Percentiles rank a stretch among this genome's conserved stretches.
phyloP scores from a whole-genome alignment of 176 grass and related monocot species.

The Avena atlantica region DNA sequence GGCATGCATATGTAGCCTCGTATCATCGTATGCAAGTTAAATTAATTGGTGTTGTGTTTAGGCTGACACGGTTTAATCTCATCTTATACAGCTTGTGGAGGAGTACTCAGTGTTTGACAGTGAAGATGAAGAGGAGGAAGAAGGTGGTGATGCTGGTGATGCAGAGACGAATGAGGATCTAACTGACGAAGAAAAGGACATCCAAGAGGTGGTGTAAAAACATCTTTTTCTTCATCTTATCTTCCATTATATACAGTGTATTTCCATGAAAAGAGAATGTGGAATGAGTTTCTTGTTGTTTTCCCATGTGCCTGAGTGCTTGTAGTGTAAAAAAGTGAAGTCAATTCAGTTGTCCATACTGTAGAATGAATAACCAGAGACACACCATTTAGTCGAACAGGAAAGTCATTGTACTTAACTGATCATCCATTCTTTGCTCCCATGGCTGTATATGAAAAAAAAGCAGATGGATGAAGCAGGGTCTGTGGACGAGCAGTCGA shows the following conservation, averaged over 20 bases:
- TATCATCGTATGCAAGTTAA: not conserved
- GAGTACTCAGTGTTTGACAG: slow-evolving; percentile 66
- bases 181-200: slow-evolving; percentile 42
- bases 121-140: slow-evolving; percentile 86
- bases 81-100: slow-evolving; percentile 57
- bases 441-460: not conserved
- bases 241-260: not conserved
- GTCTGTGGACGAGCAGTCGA: slow-evolving; percentile 1
- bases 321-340: not conserved
- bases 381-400: not conserved
- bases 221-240: not conserved
- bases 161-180: slow-evolving; percentile 67
- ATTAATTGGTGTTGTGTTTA: not conserved
- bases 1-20: not conserved
- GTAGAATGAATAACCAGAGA: not conserved
- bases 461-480: slow-evolving; percentile 31
- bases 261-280: not conserved
- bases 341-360: not conserved
- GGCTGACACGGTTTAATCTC: not conserved
- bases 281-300: not conserved
- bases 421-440: not conserved
- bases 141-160: slow-evolving; percentile 63
- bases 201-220: slow-evolving; percentile 53
- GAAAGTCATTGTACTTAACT: not conserved
- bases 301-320: not conserved